A percentile compares a stretch with the other conserved stretches of the same genome.
Conservation (phyloP, 2,329 filamentous ascomycete genomes). For the Allantophomopsis cytisporea region DNA sequence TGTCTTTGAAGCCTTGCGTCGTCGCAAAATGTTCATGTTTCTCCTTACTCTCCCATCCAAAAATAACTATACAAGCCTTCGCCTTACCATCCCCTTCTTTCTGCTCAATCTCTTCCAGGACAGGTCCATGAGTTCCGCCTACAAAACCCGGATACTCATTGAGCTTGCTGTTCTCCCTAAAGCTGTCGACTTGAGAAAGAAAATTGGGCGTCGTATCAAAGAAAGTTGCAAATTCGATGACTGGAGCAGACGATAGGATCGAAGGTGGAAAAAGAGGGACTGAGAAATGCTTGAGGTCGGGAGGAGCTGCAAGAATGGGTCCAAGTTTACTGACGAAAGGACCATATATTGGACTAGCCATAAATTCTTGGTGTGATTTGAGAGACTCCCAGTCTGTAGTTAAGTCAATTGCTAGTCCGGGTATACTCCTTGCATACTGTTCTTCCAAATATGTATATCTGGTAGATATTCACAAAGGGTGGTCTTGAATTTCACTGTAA, state of each 20-base stretch:
- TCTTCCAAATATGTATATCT: too few relatives aligned
- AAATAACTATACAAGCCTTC: constrained; percentile 5
- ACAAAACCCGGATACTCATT: background rate
- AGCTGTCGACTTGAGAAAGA: background rate
- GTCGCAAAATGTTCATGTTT: constrained; percentile 11
- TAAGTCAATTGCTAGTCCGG: background rate
- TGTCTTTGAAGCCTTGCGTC: constrained; percentile 8
- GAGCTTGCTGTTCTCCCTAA: background rate
- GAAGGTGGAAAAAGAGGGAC: constrained; percentile 1
- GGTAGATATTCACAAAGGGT: too few relatives aligned
- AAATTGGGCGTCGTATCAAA: constrained; percentile 2
- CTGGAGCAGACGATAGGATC: constrained; percentile 4
- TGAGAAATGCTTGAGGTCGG: constrained; percentile 6
- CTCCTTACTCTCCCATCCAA: constrained; percentile 11
- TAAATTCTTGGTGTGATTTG: constrained; percentile 25
- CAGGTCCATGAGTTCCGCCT: constrained; percentile 3
- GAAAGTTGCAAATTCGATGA: constrained; percentile 10
- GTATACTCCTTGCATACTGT: background rate
- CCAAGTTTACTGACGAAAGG: constrained; percentile 17
- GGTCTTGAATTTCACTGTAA: too few relatives aligned
- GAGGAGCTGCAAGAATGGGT: constrained; percentile 3
- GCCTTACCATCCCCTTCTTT: constrained; percentile 5
- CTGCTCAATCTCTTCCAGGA: constrained; percentile 4
- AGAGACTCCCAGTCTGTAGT: constrained; percentile 27
- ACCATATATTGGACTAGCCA: constrained; percentile 18